phyloP scores from a whole-genome alignment of 2,329 filamentous ascomycete genomes.

The Ascomycota sp. region DNA sequence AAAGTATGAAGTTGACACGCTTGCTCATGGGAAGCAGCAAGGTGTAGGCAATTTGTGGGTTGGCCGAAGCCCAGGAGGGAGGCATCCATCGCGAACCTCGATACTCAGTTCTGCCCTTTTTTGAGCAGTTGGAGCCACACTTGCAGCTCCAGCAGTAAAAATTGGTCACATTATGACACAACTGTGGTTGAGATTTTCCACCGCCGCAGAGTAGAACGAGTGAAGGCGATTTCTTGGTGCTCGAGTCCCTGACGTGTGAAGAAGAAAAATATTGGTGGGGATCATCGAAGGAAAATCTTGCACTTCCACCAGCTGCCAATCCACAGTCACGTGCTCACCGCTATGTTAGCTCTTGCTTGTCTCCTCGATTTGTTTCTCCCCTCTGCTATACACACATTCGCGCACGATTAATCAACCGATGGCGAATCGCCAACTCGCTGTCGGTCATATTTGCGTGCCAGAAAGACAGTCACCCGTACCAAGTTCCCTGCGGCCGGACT shows the following conservation, averaged over 20 bases:
- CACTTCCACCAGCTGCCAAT: not conserved
- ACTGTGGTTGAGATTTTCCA: no score
- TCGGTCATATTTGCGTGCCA: conserved; percentile 40
- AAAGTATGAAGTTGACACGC: conserved; percentile 33
- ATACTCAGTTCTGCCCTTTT: no score
- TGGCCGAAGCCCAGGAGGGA: not conserved
- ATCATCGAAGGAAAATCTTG: not conserved
- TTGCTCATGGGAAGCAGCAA: conserved; percentile 32
- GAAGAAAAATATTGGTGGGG: not conserved
- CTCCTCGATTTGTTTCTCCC: conserved; percentile 5
- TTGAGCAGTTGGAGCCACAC: not conserved
- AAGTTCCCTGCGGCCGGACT: conserved; percentile 6
- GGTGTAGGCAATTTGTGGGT: conserved; percentile 40
- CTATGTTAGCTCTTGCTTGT: not conserved
- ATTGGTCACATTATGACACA: no score
- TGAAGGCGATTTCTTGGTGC: no score
- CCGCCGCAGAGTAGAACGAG: no score
- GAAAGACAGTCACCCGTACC: conserved; percentile 18
- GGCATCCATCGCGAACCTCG: not conserved
- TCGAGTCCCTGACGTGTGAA: no score
- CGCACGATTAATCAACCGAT: conserved; percentile 41
- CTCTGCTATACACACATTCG: conserved; percentile 19
- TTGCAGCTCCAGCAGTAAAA: not conserved
- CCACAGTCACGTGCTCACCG: not conserved
- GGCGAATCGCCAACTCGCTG: conserved; percentile 24